These are phyloP conservation scores for Aureobasidium sp. DNA, from an alignment of 2,329 filamentous ascomycete species.

Conservation along the genomic window DNA sequence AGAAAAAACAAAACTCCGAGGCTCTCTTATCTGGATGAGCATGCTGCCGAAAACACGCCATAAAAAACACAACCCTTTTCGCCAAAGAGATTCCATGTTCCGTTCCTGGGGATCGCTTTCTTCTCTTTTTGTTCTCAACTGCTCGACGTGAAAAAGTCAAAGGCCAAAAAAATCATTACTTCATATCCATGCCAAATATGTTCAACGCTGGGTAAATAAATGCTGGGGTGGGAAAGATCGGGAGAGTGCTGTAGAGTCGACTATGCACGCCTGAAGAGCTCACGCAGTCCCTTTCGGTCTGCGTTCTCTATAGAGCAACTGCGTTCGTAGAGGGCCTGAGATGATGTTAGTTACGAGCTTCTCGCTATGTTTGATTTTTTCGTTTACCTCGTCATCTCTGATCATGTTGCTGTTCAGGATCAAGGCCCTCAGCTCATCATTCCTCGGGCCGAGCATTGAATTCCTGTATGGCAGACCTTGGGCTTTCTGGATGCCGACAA, in stretches of 20 bases:
- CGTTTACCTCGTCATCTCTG: slow-evolving; percentile 78
- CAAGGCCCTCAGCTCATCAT: slow-evolving; percentile 64
- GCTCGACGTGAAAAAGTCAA: slow-evolving; percentile 1
- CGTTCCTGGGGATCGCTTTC: slow-evolving; percentile 1
- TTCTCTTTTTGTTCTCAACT: not conserved
- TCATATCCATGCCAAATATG: slow-evolving; percentile 7
- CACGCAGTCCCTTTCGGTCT: slow-evolving; percentile 16
- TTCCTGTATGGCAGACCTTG: slow-evolving; percentile 68
- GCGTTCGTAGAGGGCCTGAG: slow-evolving; percentile 18
- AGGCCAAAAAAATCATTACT: slow-evolving; percentile 8
- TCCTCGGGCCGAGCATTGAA: slow-evolving; percentile 39
- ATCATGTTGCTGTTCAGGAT: slow-evolving; percentile 76
- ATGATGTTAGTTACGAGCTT: not conserved
- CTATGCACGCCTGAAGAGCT: slow-evolving; percentile 17
- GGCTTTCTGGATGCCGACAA: slow-evolving; percentile 85
- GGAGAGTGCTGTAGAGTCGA: not conserved
- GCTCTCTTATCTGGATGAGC: not conserved
- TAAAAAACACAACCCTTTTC: not conserved
- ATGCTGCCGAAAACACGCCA: not conserved
- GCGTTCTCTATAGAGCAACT: slow-evolving; percentile 13
- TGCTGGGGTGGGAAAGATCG: not conserved
- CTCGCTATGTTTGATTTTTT: not conserved
- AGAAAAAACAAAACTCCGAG: not conserved
- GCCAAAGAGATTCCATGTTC: not conserved
- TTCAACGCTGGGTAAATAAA: not conserved